Base-by-base conservation (phyloP, 1,284 basidiomycete genomes). In the Apiotrichum gamsii region DNA sequence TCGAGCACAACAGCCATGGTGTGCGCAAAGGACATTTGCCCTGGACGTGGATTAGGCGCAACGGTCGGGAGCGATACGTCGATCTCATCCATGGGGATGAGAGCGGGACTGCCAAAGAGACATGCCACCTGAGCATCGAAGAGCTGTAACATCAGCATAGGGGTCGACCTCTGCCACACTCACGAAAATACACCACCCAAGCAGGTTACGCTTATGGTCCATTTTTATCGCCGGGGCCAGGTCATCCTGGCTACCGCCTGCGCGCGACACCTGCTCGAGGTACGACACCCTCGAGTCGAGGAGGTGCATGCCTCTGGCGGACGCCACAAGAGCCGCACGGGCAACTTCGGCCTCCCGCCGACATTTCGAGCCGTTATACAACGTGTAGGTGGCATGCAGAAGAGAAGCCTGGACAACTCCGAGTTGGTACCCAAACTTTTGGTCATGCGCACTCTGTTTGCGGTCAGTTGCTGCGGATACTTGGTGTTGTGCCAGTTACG, bases 181-280 rank as follows among this genome's bases (percentile, higher is more conserved):
- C 39, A 59, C 59, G 32, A 52, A 57, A 19, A 61, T 61, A 5
- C 42, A 47, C 59, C 59, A 61, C 3, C 59, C 59, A 0, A 59
- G 44, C 23, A 55, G 16, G 14, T 41, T 36, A 10, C 55, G 39
- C 14, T 49, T 18, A n/a, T 54, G 43, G 31, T 61, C 59, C 28
- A 57, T 34, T 42, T 51, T 52, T 8, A 43, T 30, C 3, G 52
- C 54, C 21, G 36, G 43, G 13, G 36, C 47, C 11, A 58, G 28
- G n/a, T 60, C 52, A 38, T 48, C 45, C 20, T 29, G 21, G 24
- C 25, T 31, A 20, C 38, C 21, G 6, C 34, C 38, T 11, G 24
- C 23, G 8, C n/a, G n/a, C 10, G 31, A 29, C 14, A 59, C 39
- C 14, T 43, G 45, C 23, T 49, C 41, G 5, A 51, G 37, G 3